These are phyloP conservation scores for Pleurozium schreberi DNA, from an alignment of 225 moss, liverwort and hornwort genomes.

Conservation along the genomic window DNA sequence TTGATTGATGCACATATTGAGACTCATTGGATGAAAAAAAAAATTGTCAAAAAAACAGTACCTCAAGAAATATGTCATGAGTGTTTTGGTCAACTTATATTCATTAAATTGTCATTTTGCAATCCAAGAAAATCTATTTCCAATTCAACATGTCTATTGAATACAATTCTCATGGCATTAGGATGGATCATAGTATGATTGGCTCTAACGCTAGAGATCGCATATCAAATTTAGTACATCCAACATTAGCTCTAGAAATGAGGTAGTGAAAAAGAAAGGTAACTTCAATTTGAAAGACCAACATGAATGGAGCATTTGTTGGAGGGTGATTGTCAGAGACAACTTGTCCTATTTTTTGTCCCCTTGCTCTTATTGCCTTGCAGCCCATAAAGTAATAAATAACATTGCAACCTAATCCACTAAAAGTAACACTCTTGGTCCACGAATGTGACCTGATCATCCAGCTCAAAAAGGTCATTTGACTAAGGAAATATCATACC, in stretches of 20 bases:
- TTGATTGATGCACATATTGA: not conserved
- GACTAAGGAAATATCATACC: not conserved
- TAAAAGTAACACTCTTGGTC: not conserved
- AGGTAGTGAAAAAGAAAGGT: not conserved
- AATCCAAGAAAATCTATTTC: not conserved
- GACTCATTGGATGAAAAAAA: not conserved
- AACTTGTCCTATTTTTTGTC: too few species aligned
- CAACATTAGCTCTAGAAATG: not conserved
- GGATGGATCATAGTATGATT: fast-evolving
- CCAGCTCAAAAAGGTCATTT: not conserved
- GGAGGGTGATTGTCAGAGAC: too few species aligned
- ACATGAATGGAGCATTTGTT: not conserved
- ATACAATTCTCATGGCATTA: too few species aligned
- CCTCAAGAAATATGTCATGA: fast-evolving
- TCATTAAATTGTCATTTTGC: too few species aligned
- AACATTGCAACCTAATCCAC: not conserved
- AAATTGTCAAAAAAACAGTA: not conserved
- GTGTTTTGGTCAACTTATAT: not conserved
- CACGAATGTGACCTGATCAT: not conserved
- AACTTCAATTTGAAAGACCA: not conserved
- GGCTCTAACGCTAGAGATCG: fast-evolving
- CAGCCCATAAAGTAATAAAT: not conserved
- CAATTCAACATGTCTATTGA: not conserved
- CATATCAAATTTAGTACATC: too few species aligned
- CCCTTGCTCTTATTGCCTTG: too few species aligned